Evolutionary conservation across 139 green algal species (phyloP), one percentile per base, ranked within the genome.

Genomic region (Ostreobium quekettii): DNA sequence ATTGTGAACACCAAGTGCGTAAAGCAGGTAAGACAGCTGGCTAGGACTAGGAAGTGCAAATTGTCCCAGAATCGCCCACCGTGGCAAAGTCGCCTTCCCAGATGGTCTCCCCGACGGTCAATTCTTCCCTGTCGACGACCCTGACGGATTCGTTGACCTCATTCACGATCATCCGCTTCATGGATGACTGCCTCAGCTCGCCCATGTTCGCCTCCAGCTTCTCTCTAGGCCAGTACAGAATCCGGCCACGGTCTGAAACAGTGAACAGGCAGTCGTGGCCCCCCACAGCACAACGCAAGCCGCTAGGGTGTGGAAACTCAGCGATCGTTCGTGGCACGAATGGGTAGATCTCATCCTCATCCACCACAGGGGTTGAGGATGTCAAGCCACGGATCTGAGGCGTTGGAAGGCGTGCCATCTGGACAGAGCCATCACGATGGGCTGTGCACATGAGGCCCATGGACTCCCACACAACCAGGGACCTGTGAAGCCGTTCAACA

Each of bases 81-180:
- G 7, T 15, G 8, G 61, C 61, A 68, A 68, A 68, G 31, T 68
- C 61, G 29, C 61, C 61, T 30, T 68, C 61, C 6, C 42, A 68
- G 31, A 68, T 68, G 8, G n/a, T 53, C 36, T 68, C 61, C 28
- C 61, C 61, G 7, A 48, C 8, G 24, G 35, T 24, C 3, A 68
- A 28, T 31, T 68, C 19, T 36, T 28, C 26, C 4, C 36, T 6
- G 22, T 56, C 8, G 22, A 68, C 53, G 3, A 68, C 26, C 61
- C 49, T 68, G 7, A 68, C 61, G 5, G 61, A 68, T 56, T 68
- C 36, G 22, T 68, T 68, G 4, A 68, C 61, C 7, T 57, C 61
- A 22, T 68, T 19, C 7, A 66, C 6, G 26, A 66, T 36, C 61
- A 68, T 57, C 42, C 61, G 30, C 4, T n/a, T 35, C 6, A 24